A percentile compares a stretch with the other conserved stretches of the same genome.
phyloP scores from a whole-genome alignment of 108 stramenopile genomes.

The Skeletonema grethae region DNA sequence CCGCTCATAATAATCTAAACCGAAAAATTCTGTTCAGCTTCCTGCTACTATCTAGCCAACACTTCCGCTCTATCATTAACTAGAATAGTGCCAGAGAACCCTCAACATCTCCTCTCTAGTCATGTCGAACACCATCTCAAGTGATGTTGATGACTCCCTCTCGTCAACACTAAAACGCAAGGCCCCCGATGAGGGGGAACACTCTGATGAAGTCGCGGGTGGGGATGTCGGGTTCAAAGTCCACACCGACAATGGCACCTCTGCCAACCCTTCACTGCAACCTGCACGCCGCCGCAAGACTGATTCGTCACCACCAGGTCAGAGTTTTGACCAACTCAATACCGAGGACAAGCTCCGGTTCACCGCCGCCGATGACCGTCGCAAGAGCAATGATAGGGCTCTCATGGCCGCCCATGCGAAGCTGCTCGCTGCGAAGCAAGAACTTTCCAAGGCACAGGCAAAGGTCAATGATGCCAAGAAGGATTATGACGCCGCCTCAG shows the following conservation, averaged over 20 bases:
- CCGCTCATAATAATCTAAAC: too few relatives aligned
- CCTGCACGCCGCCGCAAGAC: slow-evolving; percentile 1
- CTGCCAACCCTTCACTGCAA: background rate
- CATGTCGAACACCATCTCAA: background rate
- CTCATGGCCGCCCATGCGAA: slow-evolving; percentile 19
- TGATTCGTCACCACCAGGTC: background rate
- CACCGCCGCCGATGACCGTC: slow-evolving; percentile 21
- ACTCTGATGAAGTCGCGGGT: background rate
- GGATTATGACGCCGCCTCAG: slow-evolving; percentile 10
- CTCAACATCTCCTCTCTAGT: too few relatives aligned
- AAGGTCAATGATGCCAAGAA: slow-evolving; percentile 23
- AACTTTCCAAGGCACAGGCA: slow-evolving; percentile 25
- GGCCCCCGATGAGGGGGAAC: background rate
- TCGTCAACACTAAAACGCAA: background rate
- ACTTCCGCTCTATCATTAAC: too few relatives aligned
- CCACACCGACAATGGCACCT: background rate
- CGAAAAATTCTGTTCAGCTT: too few relatives aligned
- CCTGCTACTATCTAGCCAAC: too few relatives aligned
- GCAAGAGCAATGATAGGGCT: slow-evolving; percentile 27
- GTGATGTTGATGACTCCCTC: background rate
- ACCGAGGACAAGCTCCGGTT: slow-evolving; percentile 18
- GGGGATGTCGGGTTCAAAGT: background rate
- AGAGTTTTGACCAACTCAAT: slow-evolving; percentile 14
- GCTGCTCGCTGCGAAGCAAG: slow-evolving; percentile 26
- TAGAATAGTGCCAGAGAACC: too few relatives aligned